phyloP scores from a whole-genome alignment of 148 eudicot species.

The Camellia sinensis region DNA sequence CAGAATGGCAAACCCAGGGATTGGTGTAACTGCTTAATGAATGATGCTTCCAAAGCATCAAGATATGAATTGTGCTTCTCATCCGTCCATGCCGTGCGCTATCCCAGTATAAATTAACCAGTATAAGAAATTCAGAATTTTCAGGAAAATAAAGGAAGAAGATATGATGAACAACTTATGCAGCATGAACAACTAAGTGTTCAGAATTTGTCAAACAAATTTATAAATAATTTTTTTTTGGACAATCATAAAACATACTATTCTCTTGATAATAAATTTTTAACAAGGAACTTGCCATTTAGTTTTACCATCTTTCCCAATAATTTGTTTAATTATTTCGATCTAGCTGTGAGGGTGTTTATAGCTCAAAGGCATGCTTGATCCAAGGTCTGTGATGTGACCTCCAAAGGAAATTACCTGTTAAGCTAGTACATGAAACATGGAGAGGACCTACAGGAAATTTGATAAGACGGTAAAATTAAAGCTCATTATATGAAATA shows the following conservation, averaged over 20 bases:
- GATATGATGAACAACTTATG: neutral
- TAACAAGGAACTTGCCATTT: neutral
- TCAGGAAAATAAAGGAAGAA: neutral
- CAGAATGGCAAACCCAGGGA: constrained; percentile 21
- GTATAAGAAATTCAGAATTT: neutral
- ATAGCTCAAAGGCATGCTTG: neutral
- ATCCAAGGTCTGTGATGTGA: neutral
- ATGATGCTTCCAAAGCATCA: constrained; percentile 38
- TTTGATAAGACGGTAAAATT: neutral
- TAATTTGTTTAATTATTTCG: neutral
- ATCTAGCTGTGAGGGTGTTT: neutral
- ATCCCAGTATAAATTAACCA: constrained; percentile 13
- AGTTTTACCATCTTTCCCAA: neutral
- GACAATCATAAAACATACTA: neutral
- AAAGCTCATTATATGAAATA: neutral
- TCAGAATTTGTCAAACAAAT: neutral
- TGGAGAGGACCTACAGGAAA: neutral
- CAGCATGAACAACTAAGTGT: neutral
- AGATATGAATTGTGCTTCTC: constrained; percentile 39
- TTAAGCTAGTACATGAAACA: neutral
- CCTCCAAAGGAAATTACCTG: neutral
- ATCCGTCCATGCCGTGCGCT: constrained; percentile 27
- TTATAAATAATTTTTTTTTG: neutral
- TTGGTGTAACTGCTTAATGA: constrained; percentile 37
- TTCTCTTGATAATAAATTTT: neutral